Conservation (phyloP, 805 yeast species). For the Lipomyces kockii region DNA sequence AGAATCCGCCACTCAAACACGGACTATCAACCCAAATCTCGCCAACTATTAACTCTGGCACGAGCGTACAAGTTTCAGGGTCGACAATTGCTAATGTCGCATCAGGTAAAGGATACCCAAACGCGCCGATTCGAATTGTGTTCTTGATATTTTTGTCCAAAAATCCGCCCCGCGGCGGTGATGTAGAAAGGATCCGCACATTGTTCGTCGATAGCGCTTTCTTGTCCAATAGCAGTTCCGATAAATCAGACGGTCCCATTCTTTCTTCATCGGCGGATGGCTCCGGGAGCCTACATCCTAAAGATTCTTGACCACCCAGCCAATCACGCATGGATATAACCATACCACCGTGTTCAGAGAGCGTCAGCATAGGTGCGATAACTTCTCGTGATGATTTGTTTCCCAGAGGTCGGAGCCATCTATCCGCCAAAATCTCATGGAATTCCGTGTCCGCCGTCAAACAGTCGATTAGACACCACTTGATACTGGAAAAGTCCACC, state of each 20-base stretch:
- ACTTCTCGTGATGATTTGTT: slow-evolving; percentile 74
- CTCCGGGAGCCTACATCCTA: slow-evolving; percentile 55
- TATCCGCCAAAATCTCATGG: slow-evolving; percentile 80
- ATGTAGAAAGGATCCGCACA: slow-evolving; percentile 65
- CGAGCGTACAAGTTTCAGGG: slow-evolving; percentile 82
- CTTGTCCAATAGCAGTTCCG: slow-evolving; percentile 74
- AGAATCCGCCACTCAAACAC: slow-evolving; percentile 86
- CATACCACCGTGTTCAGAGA: slow-evolving; percentile 96
- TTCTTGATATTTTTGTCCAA: slow-evolving; percentile 39
- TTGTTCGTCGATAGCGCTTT: slow-evolving; percentile 72
- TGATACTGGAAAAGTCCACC: slow-evolving; percentile 77
- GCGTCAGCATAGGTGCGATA: slow-evolving; percentile 84
- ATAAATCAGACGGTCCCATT: slow-evolving; percentile 52
- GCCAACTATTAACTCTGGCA: slow-evolving; percentile 80
- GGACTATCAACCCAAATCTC: slow-evolving; percentile 98
- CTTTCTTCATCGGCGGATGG: slow-evolving; percentile 49
- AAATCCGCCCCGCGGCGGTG: slow-evolving; percentile 52
- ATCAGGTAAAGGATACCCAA: slow-evolving; percentile 94
- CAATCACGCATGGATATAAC: slow-evolving; percentile 91
- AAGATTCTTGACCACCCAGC: slow-evolving; percentile 69
- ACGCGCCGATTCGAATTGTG: slow-evolving; percentile 75
- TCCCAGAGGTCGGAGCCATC: slow-evolving; percentile 91
- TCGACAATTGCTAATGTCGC: slow-evolving; percentile 92
- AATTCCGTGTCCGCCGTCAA: slow-evolving; percentile 92
- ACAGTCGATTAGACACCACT: slow-evolving; percentile 90